Percentiles rank a stretch among this genome's conserved stretches.
Conservation (phyloP, 805 yeast species). For the Nakazawaea ernobii region DNA sequence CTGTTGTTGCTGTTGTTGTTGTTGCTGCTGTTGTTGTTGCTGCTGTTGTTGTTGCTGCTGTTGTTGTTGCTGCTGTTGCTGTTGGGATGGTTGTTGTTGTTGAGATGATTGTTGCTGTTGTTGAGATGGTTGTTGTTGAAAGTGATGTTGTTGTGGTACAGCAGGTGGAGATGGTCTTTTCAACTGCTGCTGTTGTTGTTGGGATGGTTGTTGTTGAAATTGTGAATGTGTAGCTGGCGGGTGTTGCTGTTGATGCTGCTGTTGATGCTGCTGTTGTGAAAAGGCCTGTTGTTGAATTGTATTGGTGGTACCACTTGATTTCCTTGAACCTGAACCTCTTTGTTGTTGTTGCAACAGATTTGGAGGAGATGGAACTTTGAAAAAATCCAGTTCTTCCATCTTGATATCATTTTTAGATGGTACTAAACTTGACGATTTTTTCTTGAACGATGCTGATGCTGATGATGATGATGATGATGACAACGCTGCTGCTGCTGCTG, state of each 20-base stretch:
- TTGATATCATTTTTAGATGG: conserved; percentile 4
- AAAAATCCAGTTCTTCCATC: conserved; percentile 2
- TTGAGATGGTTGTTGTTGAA: conserved; percentile 8
- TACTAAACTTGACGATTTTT: conserved; percentile 2
- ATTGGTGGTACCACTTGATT: conserved; percentile 3
- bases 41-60: neutral
- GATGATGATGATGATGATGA: too few species aligned
- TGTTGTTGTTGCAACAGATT: conserved; percentile 7
- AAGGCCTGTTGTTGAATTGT: conserved; percentile 3
- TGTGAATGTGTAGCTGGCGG: conserved; percentile 16
- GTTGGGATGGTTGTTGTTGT: neutral
- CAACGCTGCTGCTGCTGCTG: neutral
- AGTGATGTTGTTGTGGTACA: conserved; percentile 4
- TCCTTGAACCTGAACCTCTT: conserved; percentile 5
- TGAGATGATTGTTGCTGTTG: neutral
- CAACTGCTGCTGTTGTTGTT: neutral
- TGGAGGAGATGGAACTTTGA: conserved; percentile 11
- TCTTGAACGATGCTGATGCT: neutral
- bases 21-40: too few species aligned
- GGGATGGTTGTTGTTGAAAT: conserved; percentile 16
- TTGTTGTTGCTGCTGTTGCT: neutral
- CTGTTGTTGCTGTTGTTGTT: neutral
- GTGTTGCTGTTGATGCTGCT: conserved; percentile 11
- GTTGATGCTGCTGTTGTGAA: neutral
- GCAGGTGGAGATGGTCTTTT: neutral